These are phyloP conservation scores for Neurospora tetraspora DNA, from an alignment of 495 filamentous ascomycete genomes.

Conservation along the genomic window DNA sequence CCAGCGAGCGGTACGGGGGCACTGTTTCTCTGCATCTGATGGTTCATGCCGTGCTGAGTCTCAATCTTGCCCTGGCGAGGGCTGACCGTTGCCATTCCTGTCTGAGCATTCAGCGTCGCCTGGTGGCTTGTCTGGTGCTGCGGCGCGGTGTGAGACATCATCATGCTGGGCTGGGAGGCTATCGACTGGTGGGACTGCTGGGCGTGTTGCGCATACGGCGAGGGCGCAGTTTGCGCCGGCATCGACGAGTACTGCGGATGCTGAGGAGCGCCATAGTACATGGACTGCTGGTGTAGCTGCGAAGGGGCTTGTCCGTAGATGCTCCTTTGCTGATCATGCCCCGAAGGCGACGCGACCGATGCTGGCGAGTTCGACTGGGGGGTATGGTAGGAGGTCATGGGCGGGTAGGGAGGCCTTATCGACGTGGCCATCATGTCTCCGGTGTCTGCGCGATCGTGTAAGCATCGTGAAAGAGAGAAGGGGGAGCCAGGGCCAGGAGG, in stretches of 20 bases:
- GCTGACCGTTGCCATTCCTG: slow-evolving; percentile 46
- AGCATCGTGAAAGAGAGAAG: slow-evolving; percentile 11
- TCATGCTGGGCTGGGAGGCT: slow-evolving; percentile 44
- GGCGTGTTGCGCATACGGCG: slow-evolving; percentile 68
- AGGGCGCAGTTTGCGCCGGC: slow-evolving; percentile 50
- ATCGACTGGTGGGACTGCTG: slow-evolving; percentile 57
- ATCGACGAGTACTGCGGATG: slow-evolving; percentile 63
- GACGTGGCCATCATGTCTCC: slow-evolving; percentile 91
- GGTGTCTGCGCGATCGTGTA: slow-evolving; percentile 46
- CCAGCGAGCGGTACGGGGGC: slow-evolving; percentile 41
- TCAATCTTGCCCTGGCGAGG: slow-evolving; percentile 52
- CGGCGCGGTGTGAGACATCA: slow-evolving; percentile 46
- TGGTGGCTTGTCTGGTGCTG: slow-evolving; percentile 42
- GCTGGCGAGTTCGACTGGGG: slow-evolving; percentile 92
- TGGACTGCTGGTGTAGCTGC: slow-evolving; percentile 64
- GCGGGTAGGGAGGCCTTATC: slow-evolving; percentile 73
- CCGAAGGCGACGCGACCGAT: slow-evolving; percentile 85
- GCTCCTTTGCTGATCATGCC: slow-evolving; percentile 78
- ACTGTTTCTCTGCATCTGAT: slow-evolving; percentile 43
- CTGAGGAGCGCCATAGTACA: slow-evolving; percentile 51
- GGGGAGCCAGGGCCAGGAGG: slow-evolving; percentile 3
- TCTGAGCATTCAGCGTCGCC: slow-evolving; percentile 34
- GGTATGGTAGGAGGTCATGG: slow-evolving; percentile 75
- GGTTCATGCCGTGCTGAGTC: slow-evolving; percentile 40
- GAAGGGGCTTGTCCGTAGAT: slow-evolving; percentile 75